A percentile compares a stretch with the other conserved stretches of the same genome.
phyloP scores from a whole-genome alignment of 148 eudicot species.

The Drosera capensis region DNA sequence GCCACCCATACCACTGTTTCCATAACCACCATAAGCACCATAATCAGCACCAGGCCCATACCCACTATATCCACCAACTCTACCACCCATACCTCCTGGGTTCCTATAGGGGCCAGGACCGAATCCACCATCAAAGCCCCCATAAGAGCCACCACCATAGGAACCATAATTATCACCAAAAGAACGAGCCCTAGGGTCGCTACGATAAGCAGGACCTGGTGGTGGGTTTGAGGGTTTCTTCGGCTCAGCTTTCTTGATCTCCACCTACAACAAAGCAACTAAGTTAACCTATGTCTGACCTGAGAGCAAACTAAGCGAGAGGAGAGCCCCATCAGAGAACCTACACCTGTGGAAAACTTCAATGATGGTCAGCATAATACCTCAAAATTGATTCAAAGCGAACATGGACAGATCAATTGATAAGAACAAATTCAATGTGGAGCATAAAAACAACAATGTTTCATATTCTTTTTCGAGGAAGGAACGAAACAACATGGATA shows the following conservation, averaged over 20 bases:
- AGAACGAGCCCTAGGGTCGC: slow-evolving; percentile 26
- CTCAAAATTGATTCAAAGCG: too few species aligned
- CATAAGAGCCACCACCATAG: slow-evolving; percentile 25
- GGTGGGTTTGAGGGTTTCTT: slow-evolving; percentile 45
- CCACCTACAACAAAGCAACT: slow-evolving; percentile 25
- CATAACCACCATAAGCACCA: slow-evolving; percentile 29
- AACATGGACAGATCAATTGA: too few species aligned
- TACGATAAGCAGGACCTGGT: slow-evolving; percentile 18
- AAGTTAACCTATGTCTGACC: neutral
- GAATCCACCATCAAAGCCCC: slow-evolving; percentile 24
- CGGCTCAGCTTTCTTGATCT: slow-evolving; percentile 54
- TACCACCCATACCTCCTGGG: slow-evolving; percentile 25
- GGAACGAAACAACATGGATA: too few species aligned
- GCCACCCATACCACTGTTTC: slow-evolving; percentile 18
- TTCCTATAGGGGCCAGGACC: too few species aligned
- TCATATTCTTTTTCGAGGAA: too few species aligned
- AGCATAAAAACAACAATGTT: too few species aligned
- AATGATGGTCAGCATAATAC: too few species aligned
- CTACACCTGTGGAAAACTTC: too few species aligned
- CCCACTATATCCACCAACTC: slow-evolving; percentile 15
- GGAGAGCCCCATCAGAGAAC: neutral
- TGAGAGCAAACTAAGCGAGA: neutral
- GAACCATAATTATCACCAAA: slow-evolving; percentile 33
- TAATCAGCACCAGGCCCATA: slow-evolving; percentile 21
- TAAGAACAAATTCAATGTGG: too few species aligned